phyloP scores from a whole-genome alignment of 169 alveolate species.

The Ichthyophthirius multifiliis region DNA sequence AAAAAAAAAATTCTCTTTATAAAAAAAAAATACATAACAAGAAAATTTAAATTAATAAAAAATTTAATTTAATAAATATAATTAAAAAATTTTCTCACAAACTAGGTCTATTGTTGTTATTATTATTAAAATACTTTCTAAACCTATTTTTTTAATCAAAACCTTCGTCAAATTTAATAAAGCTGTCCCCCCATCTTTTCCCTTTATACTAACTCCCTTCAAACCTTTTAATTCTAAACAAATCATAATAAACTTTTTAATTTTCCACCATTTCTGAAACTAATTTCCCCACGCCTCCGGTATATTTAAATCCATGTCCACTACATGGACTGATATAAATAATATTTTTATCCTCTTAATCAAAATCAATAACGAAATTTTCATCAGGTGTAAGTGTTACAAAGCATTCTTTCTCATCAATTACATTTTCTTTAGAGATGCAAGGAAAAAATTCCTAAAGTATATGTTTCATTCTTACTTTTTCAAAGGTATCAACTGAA shows the following conservation, averaged over 20 bases:
- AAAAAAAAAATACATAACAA: too few species aligned
- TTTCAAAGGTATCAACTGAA: background rate
- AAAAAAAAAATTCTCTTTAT: too few species aligned
- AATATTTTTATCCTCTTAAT: background rate
- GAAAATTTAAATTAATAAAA: too few species aligned
- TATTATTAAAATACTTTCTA: too few species aligned
- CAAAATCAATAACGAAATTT: background rate
- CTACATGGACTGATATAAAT: background rate
- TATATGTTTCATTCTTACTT: background rate
- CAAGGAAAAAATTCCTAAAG: background rate
- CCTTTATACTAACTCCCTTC: background rate
- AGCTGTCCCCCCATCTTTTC: too few species aligned
- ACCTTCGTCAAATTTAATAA: too few species aligned
- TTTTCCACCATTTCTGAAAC: background rate
- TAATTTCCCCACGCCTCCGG: background rate
- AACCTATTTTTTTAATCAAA: too few species aligned
- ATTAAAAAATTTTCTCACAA: too few species aligned
- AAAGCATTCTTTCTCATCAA: slow-evolving; percentile 7
- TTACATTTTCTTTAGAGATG: background rate
- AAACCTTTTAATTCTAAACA: background rate
- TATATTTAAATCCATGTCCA: background rate
- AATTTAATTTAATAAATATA: too few species aligned
- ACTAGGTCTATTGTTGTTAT: too few species aligned
- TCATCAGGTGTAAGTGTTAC: background rate
- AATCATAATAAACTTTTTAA: background rate